Base-by-base conservation (phyloP, 1,284 basidiomycete species). In the Pseudozyma pruni region DNA sequence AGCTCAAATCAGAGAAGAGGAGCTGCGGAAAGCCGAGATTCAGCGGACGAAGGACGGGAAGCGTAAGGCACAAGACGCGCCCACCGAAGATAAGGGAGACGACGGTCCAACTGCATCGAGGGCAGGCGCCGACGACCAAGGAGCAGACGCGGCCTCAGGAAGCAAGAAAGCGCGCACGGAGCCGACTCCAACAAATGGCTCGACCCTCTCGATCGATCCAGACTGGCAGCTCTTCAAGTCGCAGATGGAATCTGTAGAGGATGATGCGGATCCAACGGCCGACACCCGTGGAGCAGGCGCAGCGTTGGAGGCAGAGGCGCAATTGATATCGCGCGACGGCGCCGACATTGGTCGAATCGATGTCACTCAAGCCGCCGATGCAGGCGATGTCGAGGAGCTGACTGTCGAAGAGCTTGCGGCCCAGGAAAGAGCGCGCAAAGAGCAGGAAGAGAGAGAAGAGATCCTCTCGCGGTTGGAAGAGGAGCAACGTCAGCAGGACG, bases 191-290 rank as follows among this genome's bases (percentile, higher is more conserved):
- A 10, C 17, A 10, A 23, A 11, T 1, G 27, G 29, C 14, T 35
- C 35, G 14, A 7, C 53, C 19, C 7, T 16, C 16, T n/a, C 51
- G 2, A 25, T 76, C 27, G 76, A 79, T 25, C 40, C 60, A 3
- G 76, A 76, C 17, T 79, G 76, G 76, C 66, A 66, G 33, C 38
- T 70, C 19, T 79, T 79, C 71, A 72, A 79, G 60, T 46, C 55
- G 3, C 53, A 71, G 23, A 51, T 71, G 57, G 53, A 64, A 4
- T 38, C 45, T 16, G 19, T 48, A 8, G 57, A 61, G 23, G 4
- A 23, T 17, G 37, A 40, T 8, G 6, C 23, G 20, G 35, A 35
- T 17, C 33, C 42, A 25, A 14, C 40, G 4, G 25, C n/a, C 4
- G 27, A 37, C 3, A 9, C 29, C 2, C 42, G 53, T 10, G 22